Base-by-base conservation (phyloP, 257 asterid species). In the Henckelia pumila region DNA sequence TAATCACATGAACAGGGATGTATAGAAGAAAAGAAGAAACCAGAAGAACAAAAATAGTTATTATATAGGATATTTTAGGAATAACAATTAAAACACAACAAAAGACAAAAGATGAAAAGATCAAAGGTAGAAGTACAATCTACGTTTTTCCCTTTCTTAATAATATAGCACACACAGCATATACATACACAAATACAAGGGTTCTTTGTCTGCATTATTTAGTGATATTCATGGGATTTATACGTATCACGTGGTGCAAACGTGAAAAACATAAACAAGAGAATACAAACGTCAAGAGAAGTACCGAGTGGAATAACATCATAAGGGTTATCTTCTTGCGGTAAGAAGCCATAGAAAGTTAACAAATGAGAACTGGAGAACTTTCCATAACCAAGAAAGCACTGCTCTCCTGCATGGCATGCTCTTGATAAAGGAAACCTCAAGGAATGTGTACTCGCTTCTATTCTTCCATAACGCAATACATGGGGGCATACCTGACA, bases 331-430 rank as follows among this genome's bases (percentile, higher is more conserved):
- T 88, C 92, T 59, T 80, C 85, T 79, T 53, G 79, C 26, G 99
- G 91, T 37, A 93, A 69, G 82, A 93, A 93, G 73, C 99, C 99
- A 56, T 93, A 93, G 81, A 93, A 93, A 59, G 95, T 88, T 68
- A 93, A 74, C 49, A 88, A 77, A 83, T 93, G 99, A 71, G 97
- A 88, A 75, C 88, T 88, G 71, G 95, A 85, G 61, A 88, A 81
- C 73, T 78, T 86, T 61, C 99, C 99, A 70, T 93, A 93, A 73
- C 95, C 86, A 68, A 90, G 96, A 79, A 85, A 88, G 73, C 96
- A 90, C 73, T 93, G 91, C 68, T 90, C 95, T 71, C 99, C 95
- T 6, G 86, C 77, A 66, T 37, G 70, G 80, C 97, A 90, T 26
- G 89, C 66, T 75, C 99, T 88, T 13, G 98, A 88, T 73, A 93